Evolutionary conservation across 306 rosid species (phyloP).

Genomic region (Macrotyloma uniflorum): DNA sequence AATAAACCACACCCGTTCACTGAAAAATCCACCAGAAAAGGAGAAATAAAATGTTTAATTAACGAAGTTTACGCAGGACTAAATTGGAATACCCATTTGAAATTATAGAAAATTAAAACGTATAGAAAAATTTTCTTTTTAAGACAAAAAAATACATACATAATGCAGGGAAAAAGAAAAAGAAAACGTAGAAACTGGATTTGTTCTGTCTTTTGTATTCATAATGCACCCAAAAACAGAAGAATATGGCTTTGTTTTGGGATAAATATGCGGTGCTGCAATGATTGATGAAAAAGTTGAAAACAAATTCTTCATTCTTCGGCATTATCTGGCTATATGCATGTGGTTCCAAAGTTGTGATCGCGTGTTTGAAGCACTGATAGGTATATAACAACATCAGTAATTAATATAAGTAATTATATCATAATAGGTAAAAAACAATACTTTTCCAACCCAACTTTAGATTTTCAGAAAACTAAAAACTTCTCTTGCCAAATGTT

Average conservation of each 20-base stretch:
- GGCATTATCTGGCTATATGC: background rate
- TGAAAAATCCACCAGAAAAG: background rate
- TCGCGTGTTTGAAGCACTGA: background rate
- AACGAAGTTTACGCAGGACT: background rate
- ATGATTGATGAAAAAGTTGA: constrained; percentile 8
- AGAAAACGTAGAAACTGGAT: background rate
- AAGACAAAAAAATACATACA: too few species aligned
- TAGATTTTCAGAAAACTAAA: too few species aligned
- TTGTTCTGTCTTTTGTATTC: too few species aligned
- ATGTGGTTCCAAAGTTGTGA: background rate
- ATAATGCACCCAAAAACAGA: too few species aligned
- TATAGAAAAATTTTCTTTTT: too few species aligned
- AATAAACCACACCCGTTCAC: background rate
- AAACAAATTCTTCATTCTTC: background rate
- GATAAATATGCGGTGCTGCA: background rate
- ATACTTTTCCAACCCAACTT: too few species aligned
- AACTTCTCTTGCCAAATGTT: too few species aligned
- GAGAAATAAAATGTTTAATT: background rate
- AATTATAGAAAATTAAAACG: too few species aligned
- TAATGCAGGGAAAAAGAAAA: too few species aligned
- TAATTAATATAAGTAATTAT: too few species aligned
- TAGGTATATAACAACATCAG: too few species aligned
- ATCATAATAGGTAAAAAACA: too few species aligned
- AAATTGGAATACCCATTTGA: background rate
- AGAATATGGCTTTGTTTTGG: background rate